Percentiles rank a stretch among this genome's conserved stretches.
Conservation (phyloP, 2,329 filamentous ascomycete genomes). For the Cercospora canescens region DNA sequence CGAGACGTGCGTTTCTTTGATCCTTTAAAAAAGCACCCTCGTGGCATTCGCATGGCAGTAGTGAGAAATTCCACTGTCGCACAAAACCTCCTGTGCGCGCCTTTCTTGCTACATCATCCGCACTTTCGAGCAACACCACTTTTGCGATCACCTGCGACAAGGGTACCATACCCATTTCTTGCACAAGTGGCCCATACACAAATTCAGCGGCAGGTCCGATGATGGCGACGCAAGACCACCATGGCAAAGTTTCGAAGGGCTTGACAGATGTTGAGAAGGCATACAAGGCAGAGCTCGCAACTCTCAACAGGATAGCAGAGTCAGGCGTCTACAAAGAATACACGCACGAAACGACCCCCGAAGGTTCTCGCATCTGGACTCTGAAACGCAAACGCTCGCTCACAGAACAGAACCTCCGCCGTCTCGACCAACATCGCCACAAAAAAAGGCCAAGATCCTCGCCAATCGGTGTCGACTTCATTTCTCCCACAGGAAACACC, state of each 20-base stretch:
- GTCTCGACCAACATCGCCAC: background rate
- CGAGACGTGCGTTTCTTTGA: constrained; percentile 7
- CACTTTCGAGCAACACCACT: background rate
- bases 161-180: background rate
- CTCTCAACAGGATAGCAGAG: background rate
- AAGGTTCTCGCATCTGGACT: background rate
- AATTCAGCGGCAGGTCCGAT: background rate
- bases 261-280: background rate
- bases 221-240: background rate
- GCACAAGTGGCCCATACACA: background rate
- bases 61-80: background rate
- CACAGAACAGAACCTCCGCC: background rate
- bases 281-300: background rate
- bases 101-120: background rate
- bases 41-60: background rate
- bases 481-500: constrained; percentile 1
- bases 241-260: background rate
- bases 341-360: background rate
- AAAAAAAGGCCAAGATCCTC: background rate
- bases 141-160: background rate
- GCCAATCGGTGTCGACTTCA: background rate
- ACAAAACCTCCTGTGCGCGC: background rate
- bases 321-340: background rate
- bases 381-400: constrained; percentile 7
- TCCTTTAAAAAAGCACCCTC: background rate